These are phyloP conservation scores for Aspergillus glaucus DNA, from an alignment of 2,329 filamentous ascomycete species.

Conservation along the genomic window DNA sequence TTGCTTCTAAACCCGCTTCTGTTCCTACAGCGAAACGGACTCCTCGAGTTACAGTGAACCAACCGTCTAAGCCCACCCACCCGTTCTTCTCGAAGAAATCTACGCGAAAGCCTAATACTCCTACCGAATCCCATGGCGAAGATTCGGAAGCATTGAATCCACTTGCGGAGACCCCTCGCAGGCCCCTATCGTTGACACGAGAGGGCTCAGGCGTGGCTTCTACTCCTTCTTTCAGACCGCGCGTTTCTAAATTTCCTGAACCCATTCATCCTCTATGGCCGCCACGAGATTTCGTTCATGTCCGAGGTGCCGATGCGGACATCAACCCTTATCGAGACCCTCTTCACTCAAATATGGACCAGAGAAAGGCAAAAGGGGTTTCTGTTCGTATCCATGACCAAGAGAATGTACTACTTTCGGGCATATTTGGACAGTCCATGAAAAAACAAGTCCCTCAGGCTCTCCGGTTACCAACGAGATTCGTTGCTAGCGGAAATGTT, in stretches of 20 bases:
- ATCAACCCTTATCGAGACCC: not conserved
- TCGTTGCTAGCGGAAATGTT: slow-evolving; percentile 22
- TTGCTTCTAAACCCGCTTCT: slow-evolving; percentile 9
- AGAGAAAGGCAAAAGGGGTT: slow-evolving; percentile 35
- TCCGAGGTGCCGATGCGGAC: slow-evolving; percentile 43
- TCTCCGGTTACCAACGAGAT: slow-evolving; percentile 24
- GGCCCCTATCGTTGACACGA: not conserved
- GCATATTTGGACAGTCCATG: slow-evolving; percentile 4
- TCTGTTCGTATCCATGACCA: slow-evolving; percentile 25
- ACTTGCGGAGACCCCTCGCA: not conserved
- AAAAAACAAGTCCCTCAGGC: slow-evolving; percentile 1
- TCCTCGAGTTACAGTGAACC: slow-evolving; percentile 4
- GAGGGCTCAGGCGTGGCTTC: slow-evolving; percentile 1
- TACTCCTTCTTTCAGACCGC: slow-evolving; percentile 14
- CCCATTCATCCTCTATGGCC: slow-evolving; percentile 35
- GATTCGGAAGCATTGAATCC: not conserved
- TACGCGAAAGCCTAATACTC: slow-evolving; percentile 16
- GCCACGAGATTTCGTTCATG: slow-evolving; percentile 30
- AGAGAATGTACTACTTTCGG: slow-evolving; percentile 26
- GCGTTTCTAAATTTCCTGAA: slow-evolving; percentile 23
- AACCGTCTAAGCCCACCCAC: slow-evolving; percentile 49
- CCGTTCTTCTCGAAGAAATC: slow-evolving; percentile 63
- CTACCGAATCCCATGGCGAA: not conserved
- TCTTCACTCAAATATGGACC: slow-evolving; percentile 8
- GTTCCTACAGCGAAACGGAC: slow-evolving; percentile 10